Conservation (phyloP, 495 filamentous ascomycete genomes). For the Rostrohypoxylon terebratum region DNA sequence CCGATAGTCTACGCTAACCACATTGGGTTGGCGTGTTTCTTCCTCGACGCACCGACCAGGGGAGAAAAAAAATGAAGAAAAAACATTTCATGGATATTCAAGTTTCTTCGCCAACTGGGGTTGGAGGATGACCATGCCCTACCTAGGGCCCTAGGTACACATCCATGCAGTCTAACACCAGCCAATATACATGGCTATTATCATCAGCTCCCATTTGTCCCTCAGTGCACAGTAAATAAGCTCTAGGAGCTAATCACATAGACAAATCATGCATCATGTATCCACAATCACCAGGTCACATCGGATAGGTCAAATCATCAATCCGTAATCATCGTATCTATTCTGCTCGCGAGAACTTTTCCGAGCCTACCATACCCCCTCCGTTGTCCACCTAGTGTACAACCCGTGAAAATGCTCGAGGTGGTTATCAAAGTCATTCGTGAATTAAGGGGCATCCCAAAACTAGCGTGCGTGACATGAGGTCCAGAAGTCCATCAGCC, state of each 20-base stretch:
- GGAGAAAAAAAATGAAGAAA: not conserved
- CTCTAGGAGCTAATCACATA: not conserved
- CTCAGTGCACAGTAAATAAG: not conserved
- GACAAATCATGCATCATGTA: not conserved
- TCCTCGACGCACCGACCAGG: not conserved
- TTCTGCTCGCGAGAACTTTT: constrained; percentile 52
- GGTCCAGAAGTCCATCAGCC: constrained; percentile 29
- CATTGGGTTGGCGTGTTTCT: not conserved
- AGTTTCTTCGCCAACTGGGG: not conserved
- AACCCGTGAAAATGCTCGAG: constrained; percentile 51
- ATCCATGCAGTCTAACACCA: not conserved
- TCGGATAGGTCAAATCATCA: constrained; percentile 15
- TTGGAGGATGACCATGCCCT: not conserved
- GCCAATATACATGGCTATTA: not conserved
- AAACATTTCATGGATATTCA: not conserved
- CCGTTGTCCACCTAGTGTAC: constrained; percentile 52
- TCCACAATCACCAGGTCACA: not conserved
- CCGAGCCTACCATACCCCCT: constrained; percentile 46
- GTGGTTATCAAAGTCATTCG: constrained; percentile 43
- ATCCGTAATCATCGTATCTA: constrained; percentile 50
- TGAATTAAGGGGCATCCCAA: constrained; percentile 36
- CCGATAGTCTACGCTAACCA: constrained; percentile 19
- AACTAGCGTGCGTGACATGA: constrained; percentile 33
- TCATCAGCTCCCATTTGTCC: not conserved
- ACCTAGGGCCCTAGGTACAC: not conserved